phyloP scores from a whole-genome alignment of 1,284 basidiomycete species.

The Apiotrichum sp. region DNA sequence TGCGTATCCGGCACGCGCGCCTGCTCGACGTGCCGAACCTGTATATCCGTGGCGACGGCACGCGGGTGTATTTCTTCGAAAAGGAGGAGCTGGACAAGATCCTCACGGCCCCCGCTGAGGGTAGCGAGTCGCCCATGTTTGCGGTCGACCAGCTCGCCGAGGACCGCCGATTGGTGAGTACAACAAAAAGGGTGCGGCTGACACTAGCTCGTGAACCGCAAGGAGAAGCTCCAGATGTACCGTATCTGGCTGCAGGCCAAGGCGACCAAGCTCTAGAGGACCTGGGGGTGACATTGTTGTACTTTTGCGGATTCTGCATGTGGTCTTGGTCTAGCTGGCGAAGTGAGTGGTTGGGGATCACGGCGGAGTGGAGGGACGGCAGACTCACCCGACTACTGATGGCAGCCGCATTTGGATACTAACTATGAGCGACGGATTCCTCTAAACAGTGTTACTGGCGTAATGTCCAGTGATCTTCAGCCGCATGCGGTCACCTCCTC shows the following conservation, averaged over 20 bases:
- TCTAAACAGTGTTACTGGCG: too few species aligned
- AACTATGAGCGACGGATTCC: too few species aligned
- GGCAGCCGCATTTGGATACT: too few species aligned
- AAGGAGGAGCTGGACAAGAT: slow-evolving; percentile 73
- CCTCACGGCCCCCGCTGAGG: slow-evolving; percentile 58
- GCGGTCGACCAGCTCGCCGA: slow-evolving; percentile 68
- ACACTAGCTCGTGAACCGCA: slow-evolving; percentile 69
- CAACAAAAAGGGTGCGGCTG: neutral
- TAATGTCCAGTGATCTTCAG: too few species aligned
- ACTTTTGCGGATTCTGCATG: too few species aligned
- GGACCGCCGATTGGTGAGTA: slow-evolving; percentile 64
- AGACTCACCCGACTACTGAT: too few species aligned
- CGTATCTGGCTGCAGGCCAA: slow-evolving; percentile 90
- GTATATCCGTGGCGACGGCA: slow-evolving; percentile 93
- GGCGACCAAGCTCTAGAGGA: slow-evolving; percentile 55
- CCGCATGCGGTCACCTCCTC: too few species aligned
- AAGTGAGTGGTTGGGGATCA: too few species aligned
- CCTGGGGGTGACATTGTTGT: too few species aligned
- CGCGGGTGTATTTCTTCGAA: slow-evolving; percentile 88
- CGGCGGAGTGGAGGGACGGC: too few species aligned
- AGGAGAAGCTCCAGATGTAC: slow-evolving; percentile 90
- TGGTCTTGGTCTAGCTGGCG: too few species aligned
- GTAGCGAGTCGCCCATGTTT: slow-evolving; percentile 52
- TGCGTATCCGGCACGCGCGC: slow-evolving; percentile 82
- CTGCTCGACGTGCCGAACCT: slow-evolving; percentile 91